Conservation (phyloP, 1,284 basidiomycete genomes). For the Schizophyllum commune region DNA sequence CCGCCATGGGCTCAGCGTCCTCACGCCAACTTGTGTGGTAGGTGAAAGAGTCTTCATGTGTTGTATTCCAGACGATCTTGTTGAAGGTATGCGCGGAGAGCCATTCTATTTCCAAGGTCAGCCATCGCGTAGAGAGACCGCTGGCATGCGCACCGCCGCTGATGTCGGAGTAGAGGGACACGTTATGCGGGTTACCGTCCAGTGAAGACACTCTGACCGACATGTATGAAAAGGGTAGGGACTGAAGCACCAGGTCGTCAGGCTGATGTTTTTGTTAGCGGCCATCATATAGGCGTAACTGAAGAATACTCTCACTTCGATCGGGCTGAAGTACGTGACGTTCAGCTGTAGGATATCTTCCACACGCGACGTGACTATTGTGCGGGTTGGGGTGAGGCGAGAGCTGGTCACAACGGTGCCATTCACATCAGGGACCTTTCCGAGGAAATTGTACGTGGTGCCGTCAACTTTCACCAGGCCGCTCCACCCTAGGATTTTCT, state of each 20-base stretch:
- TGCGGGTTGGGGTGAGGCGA: slow-evolving; percentile 29
- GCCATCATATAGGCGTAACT: background rate
- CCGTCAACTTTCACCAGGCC: slow-evolving; percentile 31
- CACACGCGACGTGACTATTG: slow-evolving; percentile 26
- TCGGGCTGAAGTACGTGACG: slow-evolving; percentile 30
- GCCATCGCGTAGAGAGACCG: background rate
- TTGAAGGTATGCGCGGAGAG: slow-evolving; percentile 23
- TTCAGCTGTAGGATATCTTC: slow-evolving; percentile 21
- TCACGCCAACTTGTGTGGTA: slow-evolving; percentile 22
- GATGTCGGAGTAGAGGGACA: slow-evolving; percentile 32
- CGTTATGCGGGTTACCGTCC: slow-evolving; percentile 24
- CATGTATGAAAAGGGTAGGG: slow-evolving; percentile 34
- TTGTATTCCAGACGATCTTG: slow-evolving; percentile 23
- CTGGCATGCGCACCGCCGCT: slow-evolving; percentile 18
- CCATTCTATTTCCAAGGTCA: slow-evolving; percentile 22
- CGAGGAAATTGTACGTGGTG: slow-evolving; percentile 9
- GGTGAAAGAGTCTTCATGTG: slow-evolving; percentile 15
- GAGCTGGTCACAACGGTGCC: slow-evolving; percentile 2
- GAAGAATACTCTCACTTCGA: slow-evolving; percentile 23
- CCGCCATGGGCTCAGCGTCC: slow-evolving; percentile 17
- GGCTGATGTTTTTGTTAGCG: slow-evolving; percentile 3
- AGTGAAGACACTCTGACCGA: slow-evolving; percentile 24
- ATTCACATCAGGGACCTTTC: background rate
- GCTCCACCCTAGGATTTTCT: slow-evolving; percentile 24
- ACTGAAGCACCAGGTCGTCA: slow-evolving; percentile 24